These are phyloP conservation scores for Tolypocladium ophioglossoides DNA, from an alignment of 2,329 filamentous ascomycete genomes.

Conservation along the genomic window DNA sequence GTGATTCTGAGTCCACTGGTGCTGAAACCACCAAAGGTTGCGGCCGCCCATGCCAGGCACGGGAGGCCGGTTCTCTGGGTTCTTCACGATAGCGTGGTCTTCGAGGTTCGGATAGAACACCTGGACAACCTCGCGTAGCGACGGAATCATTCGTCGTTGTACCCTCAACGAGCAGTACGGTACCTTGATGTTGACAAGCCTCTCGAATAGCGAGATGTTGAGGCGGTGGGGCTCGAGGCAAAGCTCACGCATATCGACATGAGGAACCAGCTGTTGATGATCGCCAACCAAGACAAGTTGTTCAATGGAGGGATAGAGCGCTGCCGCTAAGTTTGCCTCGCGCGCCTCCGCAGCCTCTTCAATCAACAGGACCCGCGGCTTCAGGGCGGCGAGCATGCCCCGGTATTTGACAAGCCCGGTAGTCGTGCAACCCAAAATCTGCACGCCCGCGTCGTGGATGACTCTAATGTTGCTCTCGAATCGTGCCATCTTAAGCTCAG, in stretches of 20 bases:
- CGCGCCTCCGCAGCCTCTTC: slow-evolving; percentile 73
- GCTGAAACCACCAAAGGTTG: slow-evolving; percentile 32
- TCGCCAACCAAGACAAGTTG: slow-evolving; percentile 59
- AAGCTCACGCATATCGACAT: slow-evolving; percentile 52
- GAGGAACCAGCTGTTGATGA: slow-evolving; percentile 67
- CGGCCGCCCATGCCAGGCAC: slow-evolving; percentile 34
- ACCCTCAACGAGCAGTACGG: slow-evolving; percentile 53
- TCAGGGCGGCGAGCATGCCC: slow-evolving; percentile 52
- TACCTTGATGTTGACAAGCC: slow-evolving; percentile 56
- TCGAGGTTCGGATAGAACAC: slow-evolving; percentile 33
- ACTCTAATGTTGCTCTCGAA: slow-evolving; percentile 45
- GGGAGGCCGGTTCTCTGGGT: slow-evolving; percentile 18
- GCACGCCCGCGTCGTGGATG: slow-evolving; percentile 24
- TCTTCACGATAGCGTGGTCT: slow-evolving; percentile 31
- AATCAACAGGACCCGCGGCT: slow-evolving; percentile 59
- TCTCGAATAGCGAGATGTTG: slow-evolving; percentile 69
- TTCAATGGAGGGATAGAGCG: slow-evolving; percentile 38
- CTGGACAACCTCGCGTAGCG: slow-evolving; percentile 32
- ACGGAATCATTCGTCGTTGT: slow-evolving; percentile 51
- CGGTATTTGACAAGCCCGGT: slow-evolving; percentile 77
- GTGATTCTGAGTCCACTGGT: slow-evolving; percentile 50
- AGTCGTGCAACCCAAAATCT: slow-evolving; percentile 59
- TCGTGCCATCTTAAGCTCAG: slow-evolving; percentile 42
- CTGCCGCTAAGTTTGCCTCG: slow-evolving; percentile 48
- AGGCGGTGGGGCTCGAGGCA: slow-evolving; percentile 52